These are phyloP conservation scores for Pinus tabuliformis DNA, from an alignment of 75 land plant genomes.

Conservation along the genomic window DNA sequence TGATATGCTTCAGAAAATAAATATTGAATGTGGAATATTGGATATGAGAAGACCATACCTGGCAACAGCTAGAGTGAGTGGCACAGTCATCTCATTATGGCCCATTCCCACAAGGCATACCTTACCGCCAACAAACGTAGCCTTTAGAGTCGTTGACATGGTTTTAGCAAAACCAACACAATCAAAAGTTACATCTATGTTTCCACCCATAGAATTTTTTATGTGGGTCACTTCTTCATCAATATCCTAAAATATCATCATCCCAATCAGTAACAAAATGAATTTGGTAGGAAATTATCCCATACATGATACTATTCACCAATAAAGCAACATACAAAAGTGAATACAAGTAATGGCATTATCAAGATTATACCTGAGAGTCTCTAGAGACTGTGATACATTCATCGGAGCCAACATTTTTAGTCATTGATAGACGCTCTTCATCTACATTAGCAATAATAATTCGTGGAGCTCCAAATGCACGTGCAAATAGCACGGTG, in stretches of 20 bases:
- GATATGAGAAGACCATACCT: no score
- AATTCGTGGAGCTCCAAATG: constrained; percentile 78
- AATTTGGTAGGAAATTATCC: no score
- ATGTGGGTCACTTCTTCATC: constrained; percentile 58
- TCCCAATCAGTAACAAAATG: not conserved
- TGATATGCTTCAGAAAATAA: no score
- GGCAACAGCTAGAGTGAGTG: constrained; percentile 75
- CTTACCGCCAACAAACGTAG: constrained; percentile 72
- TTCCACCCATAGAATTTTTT: constrained; percentile 50
- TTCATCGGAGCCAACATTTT: constrained; percentile 71
- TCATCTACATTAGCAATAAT: constrained; percentile 72
- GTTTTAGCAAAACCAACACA: constrained; percentile 88
- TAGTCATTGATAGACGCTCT: constrained; percentile 63
- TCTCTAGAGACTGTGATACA: constrained; percentile 62
- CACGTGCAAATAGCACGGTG: constrained; percentile 74
- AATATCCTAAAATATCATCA: not conserved
- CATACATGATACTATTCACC: no score
- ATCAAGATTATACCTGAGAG: not conserved
- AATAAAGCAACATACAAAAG: no score
- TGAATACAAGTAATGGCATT: no score
- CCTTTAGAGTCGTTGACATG: constrained; percentile 72
- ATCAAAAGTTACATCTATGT: constrained; percentile 73
- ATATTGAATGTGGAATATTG: no score
- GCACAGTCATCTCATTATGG: constrained; percentile 71
- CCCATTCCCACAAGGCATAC: constrained; percentile 94